Evolutionary conservation across 345 rosid genomes (phyloP).

Genomic region (Lepidium sativum): DNA sequence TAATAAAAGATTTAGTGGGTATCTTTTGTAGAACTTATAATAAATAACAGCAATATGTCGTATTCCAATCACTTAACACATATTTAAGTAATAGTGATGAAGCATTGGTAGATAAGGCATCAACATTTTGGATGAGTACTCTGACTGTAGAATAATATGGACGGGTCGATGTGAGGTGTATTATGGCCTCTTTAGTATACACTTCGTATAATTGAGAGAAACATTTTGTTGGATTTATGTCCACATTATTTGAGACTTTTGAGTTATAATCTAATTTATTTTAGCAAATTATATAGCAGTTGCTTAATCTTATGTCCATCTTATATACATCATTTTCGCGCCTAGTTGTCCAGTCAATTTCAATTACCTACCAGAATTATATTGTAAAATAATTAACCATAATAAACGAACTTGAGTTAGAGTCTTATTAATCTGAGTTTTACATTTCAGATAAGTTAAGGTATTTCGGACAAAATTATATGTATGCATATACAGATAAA

Average conservation of each 20-base stretch:
- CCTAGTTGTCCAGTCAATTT: conserved; percentile 15
- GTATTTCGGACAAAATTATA: not conserved
- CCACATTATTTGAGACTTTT: not conserved
- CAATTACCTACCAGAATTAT: conserved; percentile 3
- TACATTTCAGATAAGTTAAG: not conserved
- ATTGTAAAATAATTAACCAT: not conserved
- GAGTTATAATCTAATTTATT: not conserved
- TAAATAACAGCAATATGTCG: not conserved
- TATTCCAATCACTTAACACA: not conserved
- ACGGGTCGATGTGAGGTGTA: conserved; percentile 6
- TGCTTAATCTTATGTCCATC: not conserved
- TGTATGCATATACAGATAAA: not conserved
- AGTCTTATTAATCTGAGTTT: not conserved
- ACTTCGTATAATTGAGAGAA: not conserved
- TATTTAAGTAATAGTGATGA: not conserved
- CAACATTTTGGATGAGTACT: not conserved
- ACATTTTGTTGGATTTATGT: not conserved
- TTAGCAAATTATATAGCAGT: not conserved
- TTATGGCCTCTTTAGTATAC: not conserved
- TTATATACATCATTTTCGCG: not conserved
- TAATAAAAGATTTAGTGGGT: too few relatives aligned
- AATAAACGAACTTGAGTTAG: not conserved
- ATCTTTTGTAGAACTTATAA: not conserved
- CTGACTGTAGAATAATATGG: not conserved
- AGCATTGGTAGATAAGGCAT: not conserved